Conservation (phyloP, 352 stramenopile species). For the Elongisporangium senticosum region DNA sequence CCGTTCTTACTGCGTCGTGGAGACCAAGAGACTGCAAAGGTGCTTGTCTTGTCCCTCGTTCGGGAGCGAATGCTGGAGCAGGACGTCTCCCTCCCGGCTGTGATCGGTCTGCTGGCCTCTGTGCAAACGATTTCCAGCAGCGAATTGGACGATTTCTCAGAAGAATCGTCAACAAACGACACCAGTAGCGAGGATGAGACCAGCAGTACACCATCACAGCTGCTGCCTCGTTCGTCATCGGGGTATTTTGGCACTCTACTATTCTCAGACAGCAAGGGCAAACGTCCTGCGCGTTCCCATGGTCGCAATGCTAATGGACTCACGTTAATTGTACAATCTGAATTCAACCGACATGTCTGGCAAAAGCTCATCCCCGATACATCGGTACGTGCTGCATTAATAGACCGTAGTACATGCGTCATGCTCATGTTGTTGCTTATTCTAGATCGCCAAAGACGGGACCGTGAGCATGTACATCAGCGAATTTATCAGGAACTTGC, state of each 20-base stretch:
- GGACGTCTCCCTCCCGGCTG: conserved; percentile 20
- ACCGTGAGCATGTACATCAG: conserved; percentile 49
- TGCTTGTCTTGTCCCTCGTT: conserved; percentile 45
- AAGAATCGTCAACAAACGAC: conserved; percentile 26
- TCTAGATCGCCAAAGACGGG: conserved; percentile 29
- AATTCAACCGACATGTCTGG: conserved; percentile 60
- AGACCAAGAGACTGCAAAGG: conserved; percentile 37
- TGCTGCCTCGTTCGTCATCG: conserved; percentile 9
- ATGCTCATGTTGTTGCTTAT: background rate
- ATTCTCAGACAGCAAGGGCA: background rate
- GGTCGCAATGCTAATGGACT: conserved; percentile 38
- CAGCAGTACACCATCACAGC: conserved; percentile 2
- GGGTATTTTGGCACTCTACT: background rate
- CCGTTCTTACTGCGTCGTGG: conserved; percentile 59
- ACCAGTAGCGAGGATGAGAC: conserved; percentile 31
- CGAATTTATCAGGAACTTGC: conserved; percentile 63
- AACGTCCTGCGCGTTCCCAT: background rate
- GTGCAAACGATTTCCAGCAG: conserved; percentile 41
- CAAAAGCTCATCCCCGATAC: conserved; percentile 31
- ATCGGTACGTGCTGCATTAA: conserved; percentile 17
- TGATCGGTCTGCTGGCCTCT: conserved; percentile 26
- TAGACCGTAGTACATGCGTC: background rate
- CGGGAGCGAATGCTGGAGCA: conserved; percentile 52
- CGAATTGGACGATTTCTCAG: conserved; percentile 23
- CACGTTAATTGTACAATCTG: conserved; percentile 43